Evolutionary conservation across 2,329 filamentous ascomycete species (phyloP), one percentile per base, ranked within the genome.

Genomic region (Orbilia javanica): DNA sequence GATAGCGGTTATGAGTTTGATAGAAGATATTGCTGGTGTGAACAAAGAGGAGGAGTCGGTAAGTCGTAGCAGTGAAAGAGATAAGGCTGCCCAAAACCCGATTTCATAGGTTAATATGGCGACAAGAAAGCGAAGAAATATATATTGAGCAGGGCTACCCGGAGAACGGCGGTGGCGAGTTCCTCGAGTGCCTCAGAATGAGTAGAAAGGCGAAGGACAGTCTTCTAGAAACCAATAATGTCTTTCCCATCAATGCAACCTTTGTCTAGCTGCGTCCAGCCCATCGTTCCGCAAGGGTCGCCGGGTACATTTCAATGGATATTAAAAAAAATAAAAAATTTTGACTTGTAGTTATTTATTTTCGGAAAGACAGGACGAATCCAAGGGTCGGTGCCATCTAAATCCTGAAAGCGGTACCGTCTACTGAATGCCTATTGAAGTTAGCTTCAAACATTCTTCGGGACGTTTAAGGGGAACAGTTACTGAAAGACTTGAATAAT

Each of bases 301-400:
- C 70, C 65, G 66, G 65, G 48, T 70, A 66, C 69, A 70, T 57
- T 39, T 67, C 53, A 65, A 36, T 50, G 20, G 39, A 69, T 70
- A 65, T 69, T 77, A 74, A 67, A 52, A 27, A n/a, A n/a, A n/a
- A n/a, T n/a, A n/a, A n/a, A n/a, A n/a, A n/a, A n/a, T n/a, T n/a
- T 53, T 48, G 29, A 55, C 48, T 48, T 63, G 34, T 42, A 31
- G 44, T 68, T 67, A 68, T 63, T 74, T 74, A 74, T 68, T 74
- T 55, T 74, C 70, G 70, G 70, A 74, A 74, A 74, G 70, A 74
- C 70, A 74, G 63, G 62, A 68, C 62, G n/a, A 63, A 46, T 53
- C 63, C 55, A 74, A 53, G 52, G 52, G 48, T 67, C 55, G 57
- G n/a, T 50, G 68, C 48, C 72, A 70, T 70, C 48, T 65, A 70